Base-by-base conservation (phyloP, 192 early-diverging fungal genomes). In the Backusella parvicylindrica region DNA sequence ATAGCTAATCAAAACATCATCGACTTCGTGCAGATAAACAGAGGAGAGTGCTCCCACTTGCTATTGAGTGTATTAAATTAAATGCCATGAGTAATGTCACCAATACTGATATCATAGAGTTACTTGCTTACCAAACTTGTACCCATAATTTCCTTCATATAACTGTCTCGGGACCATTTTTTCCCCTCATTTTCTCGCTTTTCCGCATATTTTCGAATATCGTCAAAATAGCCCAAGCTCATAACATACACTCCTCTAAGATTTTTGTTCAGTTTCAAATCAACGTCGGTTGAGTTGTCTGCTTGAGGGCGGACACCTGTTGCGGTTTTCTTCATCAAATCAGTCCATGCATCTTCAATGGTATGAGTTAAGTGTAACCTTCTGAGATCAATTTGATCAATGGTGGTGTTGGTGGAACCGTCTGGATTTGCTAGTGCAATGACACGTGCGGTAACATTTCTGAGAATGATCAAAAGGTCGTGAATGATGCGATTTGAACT, bases 71-170 rank as follows among this genome's bases (percentile, higher is more conserved):
- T 30, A n/a, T 12, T 3, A n/a, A n/a, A n/a, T n/a, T n/a, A n/a
- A n/a, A n/a, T n/a, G n/a, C n/a, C 26, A 28, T 60, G 9, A 13
- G 28, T 28, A 53, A 23, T 26, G 21, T n/a, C 23, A 23, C 53
- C 64, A 65, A 0, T n/a, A n/a, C n/a, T n/a, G n/a, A n/a, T 13
- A 28, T n/a, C 7, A 12, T 0, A n/a, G 12, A 9, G 1, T 60
- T 2, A 6, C 11, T 18, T 7, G 16, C 74, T 77, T 83, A 89
- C 88, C 74, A 89, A 70, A 36, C 85, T 82, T 36, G 81, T 70
- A n/a, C 83, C 83, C 86, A 89, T 87, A 28, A 89, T 89, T 56
- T 87, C 86, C 26, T 68, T 78, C 68, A 82, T 83, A 50, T 87
- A 89, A 40, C 77, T 76, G 15, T 84, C 81, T 28, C 73, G 65